A percentile compares a stretch with the other conserved stretches of the same genome.
Conservation (phyloP, 495 filamentous ascomycete genomes). For the Filosporella fistucella region DNA sequence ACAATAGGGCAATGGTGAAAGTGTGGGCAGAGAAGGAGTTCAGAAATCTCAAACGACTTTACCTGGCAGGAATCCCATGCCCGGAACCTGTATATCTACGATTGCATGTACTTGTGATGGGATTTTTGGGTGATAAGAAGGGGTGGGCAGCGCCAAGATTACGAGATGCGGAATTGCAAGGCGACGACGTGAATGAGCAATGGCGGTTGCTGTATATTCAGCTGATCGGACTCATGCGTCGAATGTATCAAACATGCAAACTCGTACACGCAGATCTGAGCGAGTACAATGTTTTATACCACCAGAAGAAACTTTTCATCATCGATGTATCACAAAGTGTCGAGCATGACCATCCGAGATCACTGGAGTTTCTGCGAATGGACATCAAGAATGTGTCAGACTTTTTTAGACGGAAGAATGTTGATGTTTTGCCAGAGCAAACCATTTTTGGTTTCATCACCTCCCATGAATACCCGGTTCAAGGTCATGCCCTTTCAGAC, state of each 20-base stretch:
- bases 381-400: slow-evolving; percentile 94
- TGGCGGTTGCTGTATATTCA: slow-evolving; percentile 80
- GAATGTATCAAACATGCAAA: slow-evolving; percentile 82
- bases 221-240: slow-evolving; percentile 81
- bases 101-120: slow-evolving; percentile 89
- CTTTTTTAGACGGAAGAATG: slow-evolving; percentile 82
- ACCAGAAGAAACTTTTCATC: slow-evolving; percentile 77
- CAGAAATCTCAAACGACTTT: slow-evolving; percentile 81
- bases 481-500: slow-evolving; percentile 39
- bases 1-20: slow-evolving; percentile 92
- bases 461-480: slow-evolving; percentile 42
- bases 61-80: slow-evolving; percentile 78
- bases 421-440: slow-evolving; percentile 71
- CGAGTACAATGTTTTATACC: slow-evolving; percentile 95
- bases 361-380: slow-evolving; percentile 90
- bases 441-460: slow-evolving; percentile 77
- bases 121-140: slow-evolving; percentile 81
- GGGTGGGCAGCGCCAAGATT: slow-evolving; percentile 83
- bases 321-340: slow-evolving; percentile 98
- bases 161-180: slow-evolving; percentile 63
- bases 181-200: slow-evolving; percentile 42
- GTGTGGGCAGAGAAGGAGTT: slow-evolving; percentile 99
- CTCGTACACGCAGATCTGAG: slow-evolving; percentile 95
- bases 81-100: slow-evolving; percentile 86
- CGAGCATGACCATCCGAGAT: slow-evolving; percentile 90